These are phyloP conservation scores for Rossbeevera mucosa DNA, from an alignment of 768 basidiomycete genomes.

Conservation along the genomic window DNA sequence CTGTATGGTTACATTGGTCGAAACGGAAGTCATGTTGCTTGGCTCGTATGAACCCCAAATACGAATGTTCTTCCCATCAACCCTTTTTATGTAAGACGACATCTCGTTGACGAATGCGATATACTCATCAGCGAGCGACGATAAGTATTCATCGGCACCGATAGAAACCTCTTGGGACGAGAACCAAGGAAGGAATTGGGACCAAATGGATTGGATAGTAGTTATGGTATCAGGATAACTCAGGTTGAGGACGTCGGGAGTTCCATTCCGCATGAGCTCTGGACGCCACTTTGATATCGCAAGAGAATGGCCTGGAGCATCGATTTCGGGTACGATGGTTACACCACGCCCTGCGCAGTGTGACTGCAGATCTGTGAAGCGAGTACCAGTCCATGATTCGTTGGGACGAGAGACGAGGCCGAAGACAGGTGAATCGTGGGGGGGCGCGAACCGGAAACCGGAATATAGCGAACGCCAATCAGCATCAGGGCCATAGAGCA, in stretches of 20 bases:
- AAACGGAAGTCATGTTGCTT: slow-evolving; percentile 32
- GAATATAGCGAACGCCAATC: slow-evolving; percentile 40
- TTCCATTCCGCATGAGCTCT: slow-evolving; percentile 33
- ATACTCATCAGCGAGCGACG: slow-evolving; percentile 38
- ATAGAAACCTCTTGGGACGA: slow-evolving; percentile 40
- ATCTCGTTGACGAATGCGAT: slow-evolving; percentile 41
- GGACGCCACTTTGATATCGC: slow-evolving; percentile 45
- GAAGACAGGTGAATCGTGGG: slow-evolving; percentile 28
- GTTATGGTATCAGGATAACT: slow-evolving; percentile 40
- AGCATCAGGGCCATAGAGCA: slow-evolving; percentile 35
- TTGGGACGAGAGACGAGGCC: slow-evolving; percentile 37
- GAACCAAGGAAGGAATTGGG: slow-evolving; percentile 38
- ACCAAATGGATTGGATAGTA: slow-evolving; percentile 40
- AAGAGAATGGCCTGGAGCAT: slow-evolving; percentile 42
- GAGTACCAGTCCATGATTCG: slow-evolving; percentile 36
- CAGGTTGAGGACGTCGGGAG: slow-evolving; percentile 37
- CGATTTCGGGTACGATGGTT: slow-evolving; percentile 40
- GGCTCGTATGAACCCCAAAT: slow-evolving; percentile 42
- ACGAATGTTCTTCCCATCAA: slow-evolving; percentile 37
- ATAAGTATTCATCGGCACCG: slow-evolving; percentile 41
- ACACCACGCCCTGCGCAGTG: slow-evolving; percentile 37
- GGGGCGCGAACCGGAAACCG: slow-evolving; percentile 39
- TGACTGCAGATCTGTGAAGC: slow-evolving; percentile 33
- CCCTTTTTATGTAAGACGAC: slow-evolving; percentile 32
- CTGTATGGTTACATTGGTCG: slow-evolving; percentile 40